Base-by-base conservation (phyloP, 306 rosid genomes). In the Medicago arabica region DNA sequence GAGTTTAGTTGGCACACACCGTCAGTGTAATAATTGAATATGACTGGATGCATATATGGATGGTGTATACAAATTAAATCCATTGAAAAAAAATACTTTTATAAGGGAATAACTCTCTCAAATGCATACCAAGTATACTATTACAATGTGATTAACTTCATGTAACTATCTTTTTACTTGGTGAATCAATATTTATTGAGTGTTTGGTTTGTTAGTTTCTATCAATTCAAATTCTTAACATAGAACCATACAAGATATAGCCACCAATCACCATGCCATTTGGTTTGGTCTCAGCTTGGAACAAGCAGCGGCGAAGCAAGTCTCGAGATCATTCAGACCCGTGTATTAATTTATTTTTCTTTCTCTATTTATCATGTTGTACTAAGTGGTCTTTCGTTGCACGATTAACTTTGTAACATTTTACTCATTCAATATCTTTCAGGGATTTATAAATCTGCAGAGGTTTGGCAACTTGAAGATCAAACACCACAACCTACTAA, bases 281-380 rank as follows among this genome's bases (percentile, higher is more conserved):
- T 80, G 86, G 93, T 76, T 87, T 94, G 80, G 89, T 91, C 67
- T 88, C 97, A 15, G 97, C 31, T 28, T 28, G 31, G 31, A 28
- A 28, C 31, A 94, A 91, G 86, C 89, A 96, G 51, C 67, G 94
- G 53, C 81, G 95, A 86, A 86, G 91, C 85, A 94, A 84, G 80
- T 91, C 97, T n/a, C 84, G 86, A 23, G 93, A 89, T 74, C 90
- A 75, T 62, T 77, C 87, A 44, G 95, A 90, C 79, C 98, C 96
- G 41, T 94, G 98, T 91, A 91, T 31, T 34, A 14, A 14, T 62
- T 59, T 67, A 61, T 28, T 28, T 28, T 44, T 28, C 21, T 55
- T 25, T 41, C 51, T 31, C 59, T 28, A 44, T 50, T 73, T 47
- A 53, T 69, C 10, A 12, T 67, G 44, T 28, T 74, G 31, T 28